Percentiles rank a stretch among this genome's conserved stretches.
These are phyloP conservation scores for Lentinula edodes DNA, from an alignment of 768 basidiomycete species.

Conservation along the genomic window DNA sequence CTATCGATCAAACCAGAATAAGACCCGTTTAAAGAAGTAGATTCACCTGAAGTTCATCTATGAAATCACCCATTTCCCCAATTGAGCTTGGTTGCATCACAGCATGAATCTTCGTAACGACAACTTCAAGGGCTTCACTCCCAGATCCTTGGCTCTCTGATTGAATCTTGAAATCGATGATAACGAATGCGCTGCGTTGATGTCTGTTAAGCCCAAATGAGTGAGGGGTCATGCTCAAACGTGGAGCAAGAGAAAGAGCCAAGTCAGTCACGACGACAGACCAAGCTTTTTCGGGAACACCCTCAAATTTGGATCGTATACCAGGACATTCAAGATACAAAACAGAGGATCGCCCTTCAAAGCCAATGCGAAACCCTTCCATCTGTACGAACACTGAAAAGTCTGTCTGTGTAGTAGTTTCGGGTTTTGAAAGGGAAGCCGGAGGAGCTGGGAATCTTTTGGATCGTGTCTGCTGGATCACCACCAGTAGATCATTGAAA, in stretches of 20 bases:
- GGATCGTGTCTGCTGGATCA: conserved; percentile 57
- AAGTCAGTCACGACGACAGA: conserved; percentile 68
- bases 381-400: conserved; percentile 52
- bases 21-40: not conserved
- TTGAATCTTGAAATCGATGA: conserved; percentile 61
- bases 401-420: conserved; percentile 6
- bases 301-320: conserved; percentile 58
- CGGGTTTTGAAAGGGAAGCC: not conserved
- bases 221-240: conserved; percentile 44
- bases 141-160: not conserved
- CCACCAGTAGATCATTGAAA: conserved; percentile 70
- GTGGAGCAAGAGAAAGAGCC: conserved; percentile 77
- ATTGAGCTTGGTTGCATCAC: conserved; percentile 94
- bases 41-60: conserved; percentile 76
- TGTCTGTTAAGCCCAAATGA: conserved; percentile 42
- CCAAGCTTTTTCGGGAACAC: conserved; percentile 49
- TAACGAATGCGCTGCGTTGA: conserved; percentile 75
- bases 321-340: conserved; percentile 73
- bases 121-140: conserved; percentile 36
- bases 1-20: conserved; percentile 2
- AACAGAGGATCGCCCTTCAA: conserved; percentile 70
- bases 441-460: conserved; percentile 17
- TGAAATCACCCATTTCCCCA: conserved; percentile 82
- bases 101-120: conserved; percentile 77
- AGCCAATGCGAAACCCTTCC: conserved; percentile 73